These are phyloP conservation scores for Boletus subparvulus DNA, from an alignment of 768 basidiomycete genomes.

Conservation along the genomic window DNA sequence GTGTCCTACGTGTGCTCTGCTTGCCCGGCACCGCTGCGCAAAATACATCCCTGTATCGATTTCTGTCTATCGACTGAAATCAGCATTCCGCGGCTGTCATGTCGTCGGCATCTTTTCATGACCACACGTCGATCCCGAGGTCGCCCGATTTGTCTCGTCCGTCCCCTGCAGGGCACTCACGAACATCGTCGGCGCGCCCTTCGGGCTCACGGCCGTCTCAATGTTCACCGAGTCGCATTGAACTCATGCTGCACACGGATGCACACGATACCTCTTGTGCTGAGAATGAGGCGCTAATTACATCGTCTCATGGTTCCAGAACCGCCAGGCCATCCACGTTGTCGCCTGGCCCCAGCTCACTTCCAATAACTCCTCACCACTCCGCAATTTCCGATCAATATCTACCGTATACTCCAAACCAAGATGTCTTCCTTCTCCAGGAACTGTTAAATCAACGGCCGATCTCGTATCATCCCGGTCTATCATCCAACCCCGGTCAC, in stretches of 20 bases:
- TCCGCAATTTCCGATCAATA: conserved; percentile 51
- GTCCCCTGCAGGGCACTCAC: conserved; percentile 26
- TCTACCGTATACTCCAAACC: conserved; percentile 32
- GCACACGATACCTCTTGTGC: conserved; percentile 24
- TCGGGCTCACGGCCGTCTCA: conserved; percentile 21
- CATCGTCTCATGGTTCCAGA: conserved; percentile 49
- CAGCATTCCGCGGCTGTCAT: conserved; percentile 20
- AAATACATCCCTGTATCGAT: conserved; percentile 15
- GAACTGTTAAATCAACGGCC: conserved; percentile 46
- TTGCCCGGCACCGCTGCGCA: conserved; percentile 23
- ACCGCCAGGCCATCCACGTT: conserved; percentile 49
- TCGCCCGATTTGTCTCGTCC: conserved; percentile 37
- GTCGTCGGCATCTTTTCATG: conserved; percentile 8
- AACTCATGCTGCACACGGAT: conserved; percentile 21
- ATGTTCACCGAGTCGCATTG: conserved; percentile 24
- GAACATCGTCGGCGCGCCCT: conserved; percentile 31
- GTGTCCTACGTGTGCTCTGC: conserved; percentile 31
- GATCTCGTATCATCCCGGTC: conserved; percentile 40
- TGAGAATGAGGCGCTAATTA: conserved; percentile 48
- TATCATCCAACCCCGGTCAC: conserved; percentile 39
- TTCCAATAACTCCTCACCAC: conserved; percentile 28
- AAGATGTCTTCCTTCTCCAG: conserved; percentile 45
- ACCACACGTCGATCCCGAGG: conserved; percentile 21
- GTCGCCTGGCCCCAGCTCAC: conserved; percentile 40
- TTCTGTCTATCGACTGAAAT: conserved; percentile 32